phyloP scores from a whole-genome alignment of 1,139 yeast genomes.

The Pichia sp. region DNA sequence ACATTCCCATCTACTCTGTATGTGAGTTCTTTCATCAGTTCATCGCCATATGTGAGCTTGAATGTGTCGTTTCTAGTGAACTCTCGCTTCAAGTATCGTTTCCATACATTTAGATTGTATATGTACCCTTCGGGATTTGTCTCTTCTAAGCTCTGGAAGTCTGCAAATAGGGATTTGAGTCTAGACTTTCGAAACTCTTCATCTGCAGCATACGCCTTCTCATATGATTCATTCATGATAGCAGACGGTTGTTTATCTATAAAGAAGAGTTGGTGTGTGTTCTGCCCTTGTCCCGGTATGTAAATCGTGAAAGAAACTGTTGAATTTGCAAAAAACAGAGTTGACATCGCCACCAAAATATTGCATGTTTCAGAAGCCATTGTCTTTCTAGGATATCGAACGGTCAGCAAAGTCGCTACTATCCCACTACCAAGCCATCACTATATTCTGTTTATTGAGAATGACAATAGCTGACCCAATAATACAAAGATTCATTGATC shows the following conservation, averaged over 20 bases:
- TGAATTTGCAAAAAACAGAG: too few relatives aligned
- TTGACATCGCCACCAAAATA: too few relatives aligned
- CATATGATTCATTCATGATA: not conserved
- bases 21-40: constrained; percentile 12
- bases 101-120: constrained; percentile 69
- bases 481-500: constrained; percentile 15
- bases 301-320: too few relatives aligned
- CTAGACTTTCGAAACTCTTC: constrained; percentile 29
- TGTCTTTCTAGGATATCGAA: too few relatives aligned
- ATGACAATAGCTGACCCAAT: constrained; percentile 19
- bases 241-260: too few relatives aligned
- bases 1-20: constrained; percentile 8
- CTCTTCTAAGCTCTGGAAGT: constrained; percentile 44
- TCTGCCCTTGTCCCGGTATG: too few relatives aligned
- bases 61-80: constrained; percentile 17
- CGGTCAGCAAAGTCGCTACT: too few relatives aligned
- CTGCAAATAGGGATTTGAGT: constrained; percentile 56
- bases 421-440: too few relatives aligned
- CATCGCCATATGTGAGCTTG: constrained; percentile 12
- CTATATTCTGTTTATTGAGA: too few relatives aligned
- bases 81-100: constrained; percentile 25
- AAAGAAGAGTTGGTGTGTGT: too few relatives aligned
- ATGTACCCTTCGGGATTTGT: constrained; percentile 61
- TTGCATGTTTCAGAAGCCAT: too few relatives aligned
- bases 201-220: not conserved